These are phyloP conservation scores for Spergularia azorica DNA, from an alignment of 179 eudicot species.

Conservation along the genomic window DNA sequence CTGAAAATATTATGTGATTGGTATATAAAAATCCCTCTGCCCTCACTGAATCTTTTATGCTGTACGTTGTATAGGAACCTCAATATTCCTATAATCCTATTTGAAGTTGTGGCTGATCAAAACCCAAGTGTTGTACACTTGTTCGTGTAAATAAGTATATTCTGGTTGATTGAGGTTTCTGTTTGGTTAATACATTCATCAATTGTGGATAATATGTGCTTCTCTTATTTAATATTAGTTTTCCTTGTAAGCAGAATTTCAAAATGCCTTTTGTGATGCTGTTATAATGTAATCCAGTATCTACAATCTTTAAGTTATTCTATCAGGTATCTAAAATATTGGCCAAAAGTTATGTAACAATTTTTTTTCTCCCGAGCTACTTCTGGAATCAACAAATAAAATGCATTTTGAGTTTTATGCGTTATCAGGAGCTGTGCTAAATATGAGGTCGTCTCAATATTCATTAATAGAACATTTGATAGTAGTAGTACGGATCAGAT, in stretches of 20 bases:
- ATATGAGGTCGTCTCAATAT: too few species aligned
- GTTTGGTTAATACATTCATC: not conserved
- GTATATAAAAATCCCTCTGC: not conserved
- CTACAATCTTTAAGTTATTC: too few species aligned
- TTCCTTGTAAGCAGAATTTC: too few species aligned
- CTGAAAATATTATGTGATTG: not conserved
- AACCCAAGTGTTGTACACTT: not conserved
- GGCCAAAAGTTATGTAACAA: too few species aligned
- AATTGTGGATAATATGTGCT: not conserved
- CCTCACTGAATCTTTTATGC: conserved; percentile 1
- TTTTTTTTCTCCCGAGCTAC: too few species aligned
- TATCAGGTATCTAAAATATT: too few species aligned
- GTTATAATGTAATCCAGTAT: too few species aligned
- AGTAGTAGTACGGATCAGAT: not conserved
- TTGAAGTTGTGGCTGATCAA: not conserved
- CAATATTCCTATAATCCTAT: not conserved
- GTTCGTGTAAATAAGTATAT: not conserved
- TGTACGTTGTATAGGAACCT: not conserved
- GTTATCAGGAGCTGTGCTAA: too few species aligned
- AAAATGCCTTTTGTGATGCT: too few species aligned
- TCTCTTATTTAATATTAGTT: not conserved
- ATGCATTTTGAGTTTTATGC: too few species aligned
- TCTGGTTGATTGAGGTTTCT: not conserved
- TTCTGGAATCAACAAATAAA: too few species aligned
- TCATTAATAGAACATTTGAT: too few species aligned